Conservation (phyloP, 371 early-diverging fungal genomes). For the Lichtheimia hyalospora region DNA sequence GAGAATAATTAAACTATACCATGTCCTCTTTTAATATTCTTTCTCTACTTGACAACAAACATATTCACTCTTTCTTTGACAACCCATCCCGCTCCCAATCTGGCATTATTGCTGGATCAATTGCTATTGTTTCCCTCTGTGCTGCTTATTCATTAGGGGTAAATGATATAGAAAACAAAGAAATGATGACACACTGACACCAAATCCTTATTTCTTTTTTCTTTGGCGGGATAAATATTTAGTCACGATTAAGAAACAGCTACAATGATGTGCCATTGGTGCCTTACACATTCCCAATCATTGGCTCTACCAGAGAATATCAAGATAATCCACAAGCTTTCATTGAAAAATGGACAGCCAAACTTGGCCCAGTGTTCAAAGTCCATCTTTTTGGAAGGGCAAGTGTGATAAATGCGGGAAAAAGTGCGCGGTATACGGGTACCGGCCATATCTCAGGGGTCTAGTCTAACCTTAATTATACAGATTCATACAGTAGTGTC, state of each 20-base stretch:
- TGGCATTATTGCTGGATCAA: background rate
- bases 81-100: background rate
- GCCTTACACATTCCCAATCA: conserved; percentile 16
- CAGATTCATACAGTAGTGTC: conserved; percentile 17
- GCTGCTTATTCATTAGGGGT: background rate
- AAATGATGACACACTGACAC: no score
- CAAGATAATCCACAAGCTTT: conserved; percentile 12
- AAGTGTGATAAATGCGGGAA: background rate
- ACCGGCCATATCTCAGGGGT: no score
- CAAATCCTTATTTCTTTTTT: no score
- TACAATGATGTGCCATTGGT: conserved; percentile 8
- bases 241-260: background rate
- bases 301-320: conserved; percentile 15
- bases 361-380: conserved; percentile 13
- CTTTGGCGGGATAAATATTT: no score
- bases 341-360: conserved; percentile 10
- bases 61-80: background rate
- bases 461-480: no score
- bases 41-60: no score
- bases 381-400: conserved; percentile 17
- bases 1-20: no score
- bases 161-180: no score
- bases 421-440: no score
- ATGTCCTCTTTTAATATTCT: no score
- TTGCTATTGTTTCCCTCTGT: background rate